Conservation (phyloP, 1,139 yeast genomes). For the Wickerhamomyces sp. region DNA sequence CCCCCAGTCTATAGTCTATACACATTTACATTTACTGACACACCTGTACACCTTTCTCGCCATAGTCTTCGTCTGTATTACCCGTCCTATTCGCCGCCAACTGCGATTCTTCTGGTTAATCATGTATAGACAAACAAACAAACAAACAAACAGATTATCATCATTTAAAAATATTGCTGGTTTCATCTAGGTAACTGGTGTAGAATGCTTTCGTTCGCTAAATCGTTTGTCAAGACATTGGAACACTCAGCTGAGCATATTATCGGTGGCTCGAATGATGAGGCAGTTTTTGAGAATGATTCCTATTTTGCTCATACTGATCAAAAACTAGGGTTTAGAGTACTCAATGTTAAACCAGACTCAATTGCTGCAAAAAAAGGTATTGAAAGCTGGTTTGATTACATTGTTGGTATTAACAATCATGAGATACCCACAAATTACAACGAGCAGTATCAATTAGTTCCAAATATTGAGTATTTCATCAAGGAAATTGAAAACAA, state of each 20-base stretch:
- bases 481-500: conserved; percentile 26
- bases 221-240: conserved; percentile 71
- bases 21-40: too few relatives aligned
- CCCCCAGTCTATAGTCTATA: too few relatives aligned
- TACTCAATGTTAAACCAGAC: conserved; percentile 42
- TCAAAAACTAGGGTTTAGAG: conserved; percentile 48
- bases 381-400: conserved; percentile 85
- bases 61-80: too few relatives aligned
- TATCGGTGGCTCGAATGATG: conserved; percentile 28
- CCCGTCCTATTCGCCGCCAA: too few relatives aligned
- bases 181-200: too few relatives aligned
- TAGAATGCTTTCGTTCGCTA: conserved; percentile 83
- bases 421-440: conserved; percentile 57
- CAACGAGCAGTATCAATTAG: conserved; percentile 30
- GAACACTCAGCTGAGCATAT: conserved; percentile 45
- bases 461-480: conserved; percentile 32
- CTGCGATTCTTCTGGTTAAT: too few relatives aligned
- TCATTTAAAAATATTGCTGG: too few relatives aligned
- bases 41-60: too few relatives aligned
- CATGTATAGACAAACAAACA: too few relatives aligned
- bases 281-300: conserved; percentile 31
- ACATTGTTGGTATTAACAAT: conserved; percentile 71
- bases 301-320: conserved; percentile 49
- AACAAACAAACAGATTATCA: too few relatives aligned
- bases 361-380: conserved; percentile 44